Evolutionary conservation across 164 flowering plant species (phyloP).

Genomic region (Tinospora cordifolia): DNA sequence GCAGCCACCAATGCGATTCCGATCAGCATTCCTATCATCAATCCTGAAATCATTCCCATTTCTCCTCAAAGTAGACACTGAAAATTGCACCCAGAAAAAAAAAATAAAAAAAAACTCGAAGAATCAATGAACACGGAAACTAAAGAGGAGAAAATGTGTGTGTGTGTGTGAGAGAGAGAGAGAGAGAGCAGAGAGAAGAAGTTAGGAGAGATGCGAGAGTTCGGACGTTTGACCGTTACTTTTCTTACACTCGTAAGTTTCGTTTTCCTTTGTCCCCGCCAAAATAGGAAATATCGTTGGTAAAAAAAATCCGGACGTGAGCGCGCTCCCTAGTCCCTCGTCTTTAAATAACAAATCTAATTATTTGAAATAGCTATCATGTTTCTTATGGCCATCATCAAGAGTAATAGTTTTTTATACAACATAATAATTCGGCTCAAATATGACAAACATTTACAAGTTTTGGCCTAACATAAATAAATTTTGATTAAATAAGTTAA

Average conservation of each 20-base stretch:
- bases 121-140: neutral
- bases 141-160: too few relatives aligned
- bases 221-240: neutral
- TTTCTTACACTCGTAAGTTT: neutral
- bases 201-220: neutral
- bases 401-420: too few relatives aligned
- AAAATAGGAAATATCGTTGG: neutral
- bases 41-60: constrained; percentile 89
- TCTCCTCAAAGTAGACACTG: neutral
- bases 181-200: neutral
- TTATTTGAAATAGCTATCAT: too few relatives aligned
- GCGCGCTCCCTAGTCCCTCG: neutral
- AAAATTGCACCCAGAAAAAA: neutral
- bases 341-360: too few relatives aligned
- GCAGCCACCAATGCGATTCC: constrained; percentile 90
- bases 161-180: neutral
- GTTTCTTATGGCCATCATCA: too few relatives aligned
- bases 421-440: too few relatives aligned
- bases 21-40: constrained; percentile 59
- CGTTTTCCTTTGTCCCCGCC: neutral
- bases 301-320: neutral
- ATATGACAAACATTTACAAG: too few relatives aligned
- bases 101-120: neutral
- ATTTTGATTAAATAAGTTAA: too few relatives aligned
- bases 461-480: too few relatives aligned